A percentile compares a stretch with the other conserved stretches of the same genome.
Conservation (phyloP, 192 early-diverging fungal species). For the Kickxella alabastrina region DNA sequence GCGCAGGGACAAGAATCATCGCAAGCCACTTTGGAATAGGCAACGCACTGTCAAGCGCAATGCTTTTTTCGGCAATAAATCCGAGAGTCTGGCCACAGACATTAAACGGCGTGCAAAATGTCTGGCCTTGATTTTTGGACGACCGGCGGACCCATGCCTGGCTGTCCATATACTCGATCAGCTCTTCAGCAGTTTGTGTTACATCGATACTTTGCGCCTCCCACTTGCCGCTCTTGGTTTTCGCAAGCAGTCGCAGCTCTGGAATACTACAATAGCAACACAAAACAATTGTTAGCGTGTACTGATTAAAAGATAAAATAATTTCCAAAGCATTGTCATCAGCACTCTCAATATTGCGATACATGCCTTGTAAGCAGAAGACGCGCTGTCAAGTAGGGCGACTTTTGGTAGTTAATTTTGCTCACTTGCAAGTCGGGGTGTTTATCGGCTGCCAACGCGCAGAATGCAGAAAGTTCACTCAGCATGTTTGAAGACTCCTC, state of each 20-base stretch:
- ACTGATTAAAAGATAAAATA: not conserved
- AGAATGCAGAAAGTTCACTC: slow-evolving; percentile 16
- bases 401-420: slow-evolving; percentile 30
- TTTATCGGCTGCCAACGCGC: slow-evolving; percentile 3
- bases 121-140: not conserved
- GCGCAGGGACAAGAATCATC: slow-evolving; percentile 30
- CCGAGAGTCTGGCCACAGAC: slow-evolving; percentile 32
- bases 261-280: slow-evolving; percentile 21
- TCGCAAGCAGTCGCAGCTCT: slow-evolving; percentile 28
- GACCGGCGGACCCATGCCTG: not conserved
- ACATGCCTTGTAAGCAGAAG: slow-evolving; percentile 27
- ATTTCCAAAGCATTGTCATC: no score
- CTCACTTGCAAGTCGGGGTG: slow-evolving; percentile 27
- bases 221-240: slow-evolving; percentile 19
- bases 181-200: not conserved
- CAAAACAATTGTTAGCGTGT: no score
- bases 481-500: slow-evolving; percentile 20
- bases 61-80: slow-evolving; percentile 28
- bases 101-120: slow-evolving; percentile 44
- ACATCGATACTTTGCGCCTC: slow-evolving; percentile 18
- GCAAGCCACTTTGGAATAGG: slow-evolving; percentile 49
- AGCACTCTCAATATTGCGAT: no score
- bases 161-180: slow-evolving; percentile 29
- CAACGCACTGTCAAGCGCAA: slow-evolving; percentile 15
- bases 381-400: slow-evolving; percentile 43